These are phyloP conservation scores for Triangularia setosa DNA, from an alignment of 2,329 filamentous ascomycete genomes.

Conservation along the genomic window DNA sequence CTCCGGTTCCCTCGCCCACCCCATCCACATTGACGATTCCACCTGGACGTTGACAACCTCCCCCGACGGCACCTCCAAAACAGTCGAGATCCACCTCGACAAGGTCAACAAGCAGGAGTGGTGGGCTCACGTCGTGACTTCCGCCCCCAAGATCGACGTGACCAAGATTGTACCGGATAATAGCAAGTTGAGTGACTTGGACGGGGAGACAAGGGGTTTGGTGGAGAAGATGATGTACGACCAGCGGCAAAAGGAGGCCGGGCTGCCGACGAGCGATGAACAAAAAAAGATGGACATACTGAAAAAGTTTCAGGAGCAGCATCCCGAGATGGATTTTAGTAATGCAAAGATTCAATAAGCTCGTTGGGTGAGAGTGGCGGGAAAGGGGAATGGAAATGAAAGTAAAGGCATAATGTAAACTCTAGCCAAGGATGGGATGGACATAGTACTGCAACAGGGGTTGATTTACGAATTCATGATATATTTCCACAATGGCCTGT, in stretches of 20 bases:
- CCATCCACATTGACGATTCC: slow-evolving; percentile 78
- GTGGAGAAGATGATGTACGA: slow-evolving; percentile 99
- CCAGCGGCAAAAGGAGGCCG: slow-evolving; percentile 92
- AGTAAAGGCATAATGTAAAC: neutral
- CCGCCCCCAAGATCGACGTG: slow-evolving; percentile 88
- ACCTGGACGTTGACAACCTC: slow-evolving; percentile 86
- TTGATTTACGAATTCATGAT: too few species aligned
- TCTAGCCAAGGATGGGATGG: too few species aligned
- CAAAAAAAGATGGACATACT: slow-evolving; percentile 92
- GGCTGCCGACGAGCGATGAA: slow-evolving; percentile 86
- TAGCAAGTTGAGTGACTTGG: slow-evolving; percentile 84
- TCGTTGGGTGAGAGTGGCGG: slow-evolving; percentile 10
- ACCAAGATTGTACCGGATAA: slow-evolving; percentile 92
- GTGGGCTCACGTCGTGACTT: slow-evolving; percentile 90
- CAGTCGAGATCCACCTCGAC: slow-evolving; percentile 74
- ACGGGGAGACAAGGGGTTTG: slow-evolving; percentile 92
- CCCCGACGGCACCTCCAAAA: slow-evolving; percentile 56
- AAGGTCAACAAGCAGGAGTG: slow-evolving; percentile 97
- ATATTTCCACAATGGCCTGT: too few species aligned
- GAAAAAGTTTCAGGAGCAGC: slow-evolving; percentile 84
- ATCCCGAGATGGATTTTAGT: slow-evolving; percentile 68
- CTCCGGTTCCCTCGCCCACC: slow-evolving; percentile 79
- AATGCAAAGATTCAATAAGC: slow-evolving; percentile 57
- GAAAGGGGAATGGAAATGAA: slow-evolving; percentile 30
- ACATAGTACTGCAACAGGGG: too few species aligned